A percentile compares a stretch with the other conserved stretches of the same genome.
Evolutionary conservation across 192 early-diverging fungal species (phyloP).

Genomic region (Coemansia sp.): DNA sequence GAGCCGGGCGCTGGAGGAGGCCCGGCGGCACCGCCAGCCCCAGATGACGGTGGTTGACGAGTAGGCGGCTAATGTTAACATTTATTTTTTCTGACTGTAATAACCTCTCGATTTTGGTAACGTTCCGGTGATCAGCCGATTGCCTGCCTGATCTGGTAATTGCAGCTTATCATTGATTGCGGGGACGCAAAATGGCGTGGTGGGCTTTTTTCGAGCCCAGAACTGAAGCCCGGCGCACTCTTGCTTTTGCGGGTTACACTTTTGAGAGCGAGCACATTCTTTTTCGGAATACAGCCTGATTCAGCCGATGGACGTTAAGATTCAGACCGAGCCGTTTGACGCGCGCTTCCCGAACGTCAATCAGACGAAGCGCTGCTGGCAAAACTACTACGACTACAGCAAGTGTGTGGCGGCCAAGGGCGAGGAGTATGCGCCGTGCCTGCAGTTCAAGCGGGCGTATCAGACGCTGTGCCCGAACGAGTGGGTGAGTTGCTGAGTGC

Average conservation of each 20-base stretch:
- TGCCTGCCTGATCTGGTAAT: too few species aligned
- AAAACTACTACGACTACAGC: conserved; percentile 96
- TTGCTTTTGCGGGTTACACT: too few species aligned
- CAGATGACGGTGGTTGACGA: conserved; percentile 18
- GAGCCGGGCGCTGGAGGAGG: conserved; percentile 17
- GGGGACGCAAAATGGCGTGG: too few species aligned
- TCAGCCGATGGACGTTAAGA: conserved; percentile 9
- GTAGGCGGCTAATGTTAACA: not conserved
- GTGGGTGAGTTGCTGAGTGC: conserved; percentile 86
- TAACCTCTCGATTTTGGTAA: too few species aligned
- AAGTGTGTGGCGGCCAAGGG: conserved; percentile 91
- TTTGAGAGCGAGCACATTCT: too few species aligned
- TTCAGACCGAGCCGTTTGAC: conserved; percentile 47
- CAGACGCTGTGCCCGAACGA: conserved; percentile 82
- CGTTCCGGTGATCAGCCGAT: too few species aligned
- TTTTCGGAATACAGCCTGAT: too few species aligned
- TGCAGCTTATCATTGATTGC: too few species aligned
- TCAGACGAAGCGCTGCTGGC: conserved; percentile 99
- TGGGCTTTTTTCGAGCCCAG: too few species aligned
- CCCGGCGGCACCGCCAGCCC: conserved; percentile 10
- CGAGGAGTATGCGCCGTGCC: conserved; percentile 91
- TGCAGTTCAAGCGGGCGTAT: conserved; percentile 83
- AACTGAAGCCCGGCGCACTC: too few species aligned
- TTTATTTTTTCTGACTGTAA: not conserved
- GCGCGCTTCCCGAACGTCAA: conserved; percentile 95